These are phyloP conservation scores for Ceratorhiza oryzae-sativae DNA, from an alignment of 1,284 basidiomycete genomes.

Conservation along the genomic window DNA sequence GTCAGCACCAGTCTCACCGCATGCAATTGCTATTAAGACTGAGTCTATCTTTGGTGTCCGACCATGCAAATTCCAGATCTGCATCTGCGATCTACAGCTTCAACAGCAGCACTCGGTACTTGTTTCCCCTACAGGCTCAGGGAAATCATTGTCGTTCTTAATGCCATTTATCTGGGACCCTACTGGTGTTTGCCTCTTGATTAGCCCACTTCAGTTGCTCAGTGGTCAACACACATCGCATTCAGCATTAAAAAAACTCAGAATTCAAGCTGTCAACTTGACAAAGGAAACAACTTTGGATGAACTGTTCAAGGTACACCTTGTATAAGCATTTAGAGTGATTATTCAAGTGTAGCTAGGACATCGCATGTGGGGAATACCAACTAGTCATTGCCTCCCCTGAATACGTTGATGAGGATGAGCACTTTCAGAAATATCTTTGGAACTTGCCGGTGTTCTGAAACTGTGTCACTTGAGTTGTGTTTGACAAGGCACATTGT, in stretches of 20 bases:
- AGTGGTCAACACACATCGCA: conserved; percentile 3
- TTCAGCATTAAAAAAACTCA: not conserved
- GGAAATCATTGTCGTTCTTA: not conserved
- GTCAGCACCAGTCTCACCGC: too few relatives aligned
- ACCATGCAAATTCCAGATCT: not conserved
- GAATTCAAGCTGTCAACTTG: conserved; percentile 1
- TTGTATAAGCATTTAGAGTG: too few relatives aligned
- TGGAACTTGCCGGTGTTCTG: not conserved
- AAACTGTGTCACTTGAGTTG: not conserved
- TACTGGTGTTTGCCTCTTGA: not conserved
- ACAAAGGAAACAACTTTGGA: conserved; percentile 4
- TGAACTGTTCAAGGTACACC: not conserved
- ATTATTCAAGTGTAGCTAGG: not conserved
- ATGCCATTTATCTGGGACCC: conserved; percentile 13
- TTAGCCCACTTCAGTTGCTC: conserved; percentile 9
- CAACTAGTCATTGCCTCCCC: conserved; percentile 11
- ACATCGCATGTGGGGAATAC: not conserved
- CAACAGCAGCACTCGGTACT: not conserved
- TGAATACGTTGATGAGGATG: conserved; percentile 10
- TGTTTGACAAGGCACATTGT: conserved; percentile 15
- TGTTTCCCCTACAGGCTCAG: not conserved
- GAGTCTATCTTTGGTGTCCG: too few relatives aligned
- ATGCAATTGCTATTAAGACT: too few relatives aligned
- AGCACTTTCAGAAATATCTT: not conserved
- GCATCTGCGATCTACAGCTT: not conserved